These are phyloP conservation scores for Nymphaea thermarum DNA, from an alignment of 164 flowering plant species.

Conservation along the genomic window DNA sequence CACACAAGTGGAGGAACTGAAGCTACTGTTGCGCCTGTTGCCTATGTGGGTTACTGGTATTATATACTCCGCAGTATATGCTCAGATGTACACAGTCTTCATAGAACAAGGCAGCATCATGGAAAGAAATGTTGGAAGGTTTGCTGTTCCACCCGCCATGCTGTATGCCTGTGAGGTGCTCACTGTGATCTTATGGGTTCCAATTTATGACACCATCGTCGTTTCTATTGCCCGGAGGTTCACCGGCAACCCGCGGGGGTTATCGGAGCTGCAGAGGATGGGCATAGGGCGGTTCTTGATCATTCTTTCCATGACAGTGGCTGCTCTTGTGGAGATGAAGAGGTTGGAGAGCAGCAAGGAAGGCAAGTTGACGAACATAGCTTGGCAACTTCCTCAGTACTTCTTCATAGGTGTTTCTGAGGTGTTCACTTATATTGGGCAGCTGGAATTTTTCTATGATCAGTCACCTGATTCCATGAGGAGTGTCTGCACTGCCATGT, in stretches of 20 bases:
- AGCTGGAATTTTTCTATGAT: constrained; percentile 45
- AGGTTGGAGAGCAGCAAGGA: constrained; percentile 4
- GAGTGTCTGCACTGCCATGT: constrained; percentile 37
- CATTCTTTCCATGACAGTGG: constrained; percentile 4
- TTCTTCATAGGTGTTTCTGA: constrained; percentile 38
- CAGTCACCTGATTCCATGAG: constrained; percentile 51
- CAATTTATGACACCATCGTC: constrained; percentile 2
- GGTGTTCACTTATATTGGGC: constrained; percentile 42
- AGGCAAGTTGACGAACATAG: constrained; percentile 16
- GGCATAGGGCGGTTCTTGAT: constrained; percentile 7
- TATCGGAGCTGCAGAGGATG: constrained; percentile 12
- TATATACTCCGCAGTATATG: constrained; percentile 9
- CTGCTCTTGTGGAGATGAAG: constrained; percentile 9
- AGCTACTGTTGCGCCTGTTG: constrained; percentile 25
- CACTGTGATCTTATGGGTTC: constrained; percentile 6
- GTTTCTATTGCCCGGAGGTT: background rate
- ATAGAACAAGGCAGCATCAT: constrained; percentile 6
- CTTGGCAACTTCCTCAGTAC: constrained; percentile 54
- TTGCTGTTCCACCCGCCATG: constrained; percentile 7
- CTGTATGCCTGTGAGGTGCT: constrained; percentile 3
- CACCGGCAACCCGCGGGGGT: constrained; percentile 1
- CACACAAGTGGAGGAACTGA: constrained; percentile 66
- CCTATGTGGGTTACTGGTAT: constrained; percentile 15
- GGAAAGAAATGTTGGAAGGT: constrained; percentile 3
- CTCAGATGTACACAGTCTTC: constrained; percentile 13